Percentiles rank a stretch among this genome's conserved stretches.
Evolutionary conservation across 371 early-diverging fungal species (phyloP).

Genomic region (Cokeromyces recurvatus): DNA sequence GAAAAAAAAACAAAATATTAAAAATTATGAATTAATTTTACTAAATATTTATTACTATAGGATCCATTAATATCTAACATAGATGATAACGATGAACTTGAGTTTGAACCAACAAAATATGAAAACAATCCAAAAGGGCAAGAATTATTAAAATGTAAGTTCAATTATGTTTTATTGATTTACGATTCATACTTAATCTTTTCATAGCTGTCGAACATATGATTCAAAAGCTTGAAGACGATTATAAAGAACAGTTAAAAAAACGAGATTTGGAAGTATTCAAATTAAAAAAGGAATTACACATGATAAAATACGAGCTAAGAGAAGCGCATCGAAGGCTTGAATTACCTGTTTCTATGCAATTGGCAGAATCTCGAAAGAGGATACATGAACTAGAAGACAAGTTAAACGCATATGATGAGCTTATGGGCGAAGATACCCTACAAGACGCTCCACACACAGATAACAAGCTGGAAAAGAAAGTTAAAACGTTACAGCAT

Average conservation of each 20-base stretch:
- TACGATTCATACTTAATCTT: neutral
- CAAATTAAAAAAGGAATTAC: slow-evolving; percentile 57
- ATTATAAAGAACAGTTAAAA: slow-evolving; percentile 54
- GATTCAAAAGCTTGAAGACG: slow-evolving; percentile 52
- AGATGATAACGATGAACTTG: slow-evolving; percentile 4
- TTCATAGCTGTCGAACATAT: slow-evolving; percentile 49
- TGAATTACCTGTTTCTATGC: slow-evolving; percentile 23
- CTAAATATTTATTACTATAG: too few relatives aligned
- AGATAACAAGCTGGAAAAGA: neutral
- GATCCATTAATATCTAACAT: slow-evolving; percentile 13
- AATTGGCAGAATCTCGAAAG: slow-evolving; percentile 53
- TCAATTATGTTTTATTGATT: neutral
- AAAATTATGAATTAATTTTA: too few relatives aligned
- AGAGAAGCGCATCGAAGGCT: slow-evolving; percentile 43
- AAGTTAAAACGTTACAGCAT: slow-evolving; percentile 8
- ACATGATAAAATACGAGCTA: slow-evolving; percentile 41
- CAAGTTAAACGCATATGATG: slow-evolving; percentile 14
- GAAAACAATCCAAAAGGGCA: slow-evolving; percentile 17
- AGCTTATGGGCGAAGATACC: neutral
- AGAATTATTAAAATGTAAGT: slow-evolving; percentile 41
- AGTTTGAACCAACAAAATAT: slow-evolving; percentile 13
- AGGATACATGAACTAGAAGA: slow-evolving; percentile 43
- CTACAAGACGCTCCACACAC: neutral
- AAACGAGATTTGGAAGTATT: slow-evolving; percentile 51
- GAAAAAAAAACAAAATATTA: neutral